These are phyloP conservation scores for cucumber (Cucumis sativus) DNA, from an alignment of 306 rosid species.

Conservation along the genomic window Cucumber_9930_V3 NC_026659.2:25077501-25078000, in stretches of 20 bases:
- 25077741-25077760: conserved; percentile 27
- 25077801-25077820: conserved; percentile 15
- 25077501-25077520: conserved; percentile 60
- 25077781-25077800: conserved; percentile 12
- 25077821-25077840: conserved; percentile 17
- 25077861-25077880: conserved; percentile 44
- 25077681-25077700: conserved; percentile 15
- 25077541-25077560: conserved; percentile 40
- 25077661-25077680: conserved; percentile 21
- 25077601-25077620: conserved; percentile 29
- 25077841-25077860: conserved; percentile 59
- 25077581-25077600: conserved; percentile 62
- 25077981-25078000: conserved; percentile 15
- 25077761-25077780: conserved; percentile 34
- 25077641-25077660: conserved; percentile 36
- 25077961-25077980: conserved; percentile 12
- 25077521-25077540: conserved; percentile 53
- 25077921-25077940: conserved; percentile 41
- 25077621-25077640: conserved; percentile 7
- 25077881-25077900: conserved; percentile 11
- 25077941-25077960: conserved; percentile 37
- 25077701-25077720: conserved; percentile 33
- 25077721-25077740: conserved; percentile 32
- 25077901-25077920: conserved; percentile 25
- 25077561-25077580: conserved; percentile 72